These are phyloP conservation scores for Neopestalotiopsis sp. DNA, from an alignment of 2,329 filamentous ascomycete genomes.

Conservation along the genomic window DNA sequence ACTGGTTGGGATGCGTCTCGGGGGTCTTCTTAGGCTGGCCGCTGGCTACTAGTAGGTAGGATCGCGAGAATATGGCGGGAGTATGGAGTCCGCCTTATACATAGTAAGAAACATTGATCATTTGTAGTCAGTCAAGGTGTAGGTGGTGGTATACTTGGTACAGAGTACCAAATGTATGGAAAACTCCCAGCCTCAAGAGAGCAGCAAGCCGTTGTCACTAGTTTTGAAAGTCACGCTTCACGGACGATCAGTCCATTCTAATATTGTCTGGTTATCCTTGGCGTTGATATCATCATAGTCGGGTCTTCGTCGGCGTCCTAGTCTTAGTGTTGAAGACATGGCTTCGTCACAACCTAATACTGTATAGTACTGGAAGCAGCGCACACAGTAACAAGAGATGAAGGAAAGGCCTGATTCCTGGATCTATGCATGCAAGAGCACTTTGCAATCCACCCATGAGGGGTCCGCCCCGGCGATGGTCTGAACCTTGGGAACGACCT, in stretches of 20 bases:
- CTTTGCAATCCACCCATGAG: not conserved
- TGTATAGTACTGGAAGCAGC: not conserved
- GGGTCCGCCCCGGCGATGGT: not conserved
- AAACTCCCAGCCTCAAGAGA: too few relatives aligned
- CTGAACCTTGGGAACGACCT: not conserved
- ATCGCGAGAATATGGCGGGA: conserved; percentile 1
- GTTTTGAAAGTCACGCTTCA: too few relatives aligned
- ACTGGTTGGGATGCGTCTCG: not conserved
- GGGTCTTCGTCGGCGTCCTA: not conserved
- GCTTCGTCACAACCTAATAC: not conserved
- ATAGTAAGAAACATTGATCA: not conserved
- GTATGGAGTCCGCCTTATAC: not conserved
- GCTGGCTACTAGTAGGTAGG: not conserved
- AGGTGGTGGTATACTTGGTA: too few relatives aligned
- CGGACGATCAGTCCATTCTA: too few relatives aligned
- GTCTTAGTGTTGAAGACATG: not conserved
- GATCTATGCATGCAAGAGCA: not conserved
- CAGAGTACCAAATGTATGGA: too few relatives aligned
- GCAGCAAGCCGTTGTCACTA: too few relatives aligned
- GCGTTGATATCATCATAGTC: conserved; percentile 1
- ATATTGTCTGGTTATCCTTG: not conserved
- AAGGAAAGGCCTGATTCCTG: not conserved
- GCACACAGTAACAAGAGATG: not conserved
- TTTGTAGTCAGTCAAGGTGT: too few relatives aligned
- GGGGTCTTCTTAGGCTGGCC: not conserved